phyloP scores from a whole-genome alignment of 441 rosid genomes.

The Gossypium trilobum region DNA sequence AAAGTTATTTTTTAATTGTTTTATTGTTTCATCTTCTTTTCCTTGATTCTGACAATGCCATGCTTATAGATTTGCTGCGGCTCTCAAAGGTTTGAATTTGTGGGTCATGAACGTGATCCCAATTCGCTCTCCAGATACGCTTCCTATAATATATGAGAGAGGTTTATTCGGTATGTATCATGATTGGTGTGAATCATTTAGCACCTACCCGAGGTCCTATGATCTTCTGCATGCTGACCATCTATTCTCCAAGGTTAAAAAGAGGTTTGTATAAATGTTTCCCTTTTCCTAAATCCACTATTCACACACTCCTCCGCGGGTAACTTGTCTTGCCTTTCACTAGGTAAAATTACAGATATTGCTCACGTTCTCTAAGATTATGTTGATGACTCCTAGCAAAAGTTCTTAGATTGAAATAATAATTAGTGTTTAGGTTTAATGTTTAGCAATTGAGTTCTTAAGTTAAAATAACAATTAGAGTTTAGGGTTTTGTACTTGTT shows the following conservation, averaged over 20 bases:
- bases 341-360: neutral
- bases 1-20: neutral
- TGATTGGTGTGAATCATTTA: conserved; percentile 10
- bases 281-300: neutral
- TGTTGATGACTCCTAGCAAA: neutral
- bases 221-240: conserved; percentile 9
- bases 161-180: conserved; percentile 5
- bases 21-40: neutral
- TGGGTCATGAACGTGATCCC: conserved; percentile 8
- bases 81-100: conserved; percentile 42
- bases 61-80: conserved; percentile 73
- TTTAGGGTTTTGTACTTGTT: neutral
- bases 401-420: neutral
- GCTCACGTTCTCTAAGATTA: neutral
- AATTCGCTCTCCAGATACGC: conserved; percentile 4
- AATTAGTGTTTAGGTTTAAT: no score
- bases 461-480: no score
- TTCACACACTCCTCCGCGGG: no score
- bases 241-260: neutral
- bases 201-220: conserved; percentile 8
- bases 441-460: no score
- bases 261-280: neutral
- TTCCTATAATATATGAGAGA: conserved; percentile 9
- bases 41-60: conserved; percentile 13
- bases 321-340: neutral